Evolutionary conservation across 75 land plant species (phyloP).

Genomic region (Adiantum capillusveneris): DNA sequence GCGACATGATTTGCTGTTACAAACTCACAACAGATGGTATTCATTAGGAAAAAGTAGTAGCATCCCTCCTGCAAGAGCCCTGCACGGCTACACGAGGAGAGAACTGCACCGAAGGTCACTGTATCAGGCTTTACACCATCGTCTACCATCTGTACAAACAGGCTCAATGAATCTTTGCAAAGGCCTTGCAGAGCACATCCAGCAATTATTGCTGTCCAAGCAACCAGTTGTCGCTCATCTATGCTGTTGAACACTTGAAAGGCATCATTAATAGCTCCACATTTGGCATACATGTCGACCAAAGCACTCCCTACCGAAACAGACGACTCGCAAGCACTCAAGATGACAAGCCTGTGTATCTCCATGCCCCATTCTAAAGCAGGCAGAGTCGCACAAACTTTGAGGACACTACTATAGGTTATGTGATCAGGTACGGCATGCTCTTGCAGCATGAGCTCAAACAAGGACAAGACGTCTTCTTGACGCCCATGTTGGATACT

Average conservation of each 20-base stretch:
- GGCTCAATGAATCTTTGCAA: not conserved
- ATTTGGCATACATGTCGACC: constrained; percentile 8
- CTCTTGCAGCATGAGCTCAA: constrained; percentile 5
- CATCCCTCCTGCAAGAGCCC: constrained; percentile 6
- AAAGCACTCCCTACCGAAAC: constrained; percentile 4
- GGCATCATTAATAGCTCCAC: constrained; percentile 8
- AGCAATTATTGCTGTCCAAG: constrained; percentile 6
- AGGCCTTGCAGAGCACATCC: constrained; percentile 2
- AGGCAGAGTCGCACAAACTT: constrained; percentile 20
- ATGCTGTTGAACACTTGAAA: constrained; percentile 5
- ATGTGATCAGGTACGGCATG: constrained; percentile 10
- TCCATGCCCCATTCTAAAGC: constrained; percentile 9
- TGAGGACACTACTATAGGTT: constrained; percentile 15
- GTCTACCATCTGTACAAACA: not conserved
- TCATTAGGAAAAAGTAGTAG: constrained; percentile 1
- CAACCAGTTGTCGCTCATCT: constrained; percentile 1
- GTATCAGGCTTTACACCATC: constrained; percentile 1
- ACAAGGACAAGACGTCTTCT: not conserved
- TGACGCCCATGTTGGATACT: constrained; percentile 3
- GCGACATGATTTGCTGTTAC: constrained; percentile 7
- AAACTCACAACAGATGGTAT: not conserved
- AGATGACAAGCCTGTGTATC: constrained; percentile 10
- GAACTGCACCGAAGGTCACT: constrained; percentile 6
- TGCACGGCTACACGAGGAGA: constrained; percentile 2
- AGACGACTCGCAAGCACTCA: not conserved